Percentiles rank a stretch among this genome's conserved stretches.
Conservation (phyloP, 2,329 filamentous ascomycete genomes). For the Stemphylium vesicarium region DNA sequence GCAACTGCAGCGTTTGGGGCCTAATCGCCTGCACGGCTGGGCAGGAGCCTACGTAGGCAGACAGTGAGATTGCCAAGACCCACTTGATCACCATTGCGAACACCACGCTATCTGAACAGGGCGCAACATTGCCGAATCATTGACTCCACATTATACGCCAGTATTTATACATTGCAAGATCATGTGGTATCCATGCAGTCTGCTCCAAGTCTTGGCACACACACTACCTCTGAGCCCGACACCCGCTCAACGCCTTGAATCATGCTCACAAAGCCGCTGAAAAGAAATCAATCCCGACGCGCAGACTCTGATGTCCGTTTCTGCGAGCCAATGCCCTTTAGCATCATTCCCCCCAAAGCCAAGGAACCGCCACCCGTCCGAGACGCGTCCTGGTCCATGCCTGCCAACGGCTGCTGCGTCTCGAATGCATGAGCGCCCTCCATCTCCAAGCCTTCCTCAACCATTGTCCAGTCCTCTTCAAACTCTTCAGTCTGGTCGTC, state of each 20-base stretch:
- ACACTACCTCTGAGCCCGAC: conserved; percentile 6
- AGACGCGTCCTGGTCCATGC: conserved; percentile 32
- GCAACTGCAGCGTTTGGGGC: neutral
- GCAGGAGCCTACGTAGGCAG: neutral
- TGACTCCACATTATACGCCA: neutral
- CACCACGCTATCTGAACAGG: neutral
- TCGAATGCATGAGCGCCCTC: conserved; percentile 29
- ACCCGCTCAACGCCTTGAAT: conserved; percentile 8
- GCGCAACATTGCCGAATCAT: neutral
- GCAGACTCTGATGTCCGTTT: conserved; percentile 29
- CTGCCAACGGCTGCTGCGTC: conserved; percentile 27
- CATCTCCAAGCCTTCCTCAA: conserved; percentile 65
- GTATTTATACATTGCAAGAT: neutral
- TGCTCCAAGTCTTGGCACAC: conserved; percentile 3
- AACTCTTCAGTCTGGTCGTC: conserved; percentile 63
- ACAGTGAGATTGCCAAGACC: conserved; percentile 2
- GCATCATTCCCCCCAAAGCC: conserved; percentile 42
- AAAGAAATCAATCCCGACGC: conserved; percentile 24
- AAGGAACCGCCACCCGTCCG: conserved; percentile 28
- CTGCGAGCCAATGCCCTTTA: conserved; percentile 31
- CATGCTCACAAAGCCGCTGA: conserved; percentile 4
- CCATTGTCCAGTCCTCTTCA: conserved; percentile 90
- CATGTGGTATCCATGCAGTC: neutral
- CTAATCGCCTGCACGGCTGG: neutral
- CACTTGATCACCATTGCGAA: neutral